Percentiles rank a stretch among this genome's conserved stretches.
These are phyloP conservation scores for Leishmania braziliensis DNA, from an alignment of 208 protist species.

Conservation along the genomic window DNA sequence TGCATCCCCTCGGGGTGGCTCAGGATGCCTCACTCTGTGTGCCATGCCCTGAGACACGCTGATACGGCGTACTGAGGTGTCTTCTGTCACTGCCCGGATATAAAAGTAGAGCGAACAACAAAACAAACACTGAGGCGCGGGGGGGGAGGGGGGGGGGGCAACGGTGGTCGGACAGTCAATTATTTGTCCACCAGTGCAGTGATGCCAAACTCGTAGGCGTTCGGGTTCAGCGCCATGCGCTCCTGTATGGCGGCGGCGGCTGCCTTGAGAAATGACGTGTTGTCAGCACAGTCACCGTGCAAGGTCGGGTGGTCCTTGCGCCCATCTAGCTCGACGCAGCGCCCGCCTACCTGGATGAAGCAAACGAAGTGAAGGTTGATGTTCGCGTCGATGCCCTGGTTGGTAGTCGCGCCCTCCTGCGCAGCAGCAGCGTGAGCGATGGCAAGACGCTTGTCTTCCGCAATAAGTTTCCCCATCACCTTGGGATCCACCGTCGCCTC, in stretches of 20 bases:
- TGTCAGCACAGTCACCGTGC: conserved; percentile 68
- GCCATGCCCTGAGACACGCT: too few relatives aligned
- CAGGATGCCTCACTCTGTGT: too few relatives aligned
- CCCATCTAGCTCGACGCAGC: conserved; percentile 95
- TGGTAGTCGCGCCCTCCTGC: conserved; percentile 59
- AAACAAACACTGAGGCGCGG: too few relatives aligned
- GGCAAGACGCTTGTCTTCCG: conserved; percentile 34
- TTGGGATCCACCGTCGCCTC: background rate
- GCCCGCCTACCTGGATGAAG: conserved; percentile 83
- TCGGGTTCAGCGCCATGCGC: conserved; percentile 73
- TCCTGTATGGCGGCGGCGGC: conserved; percentile 68
- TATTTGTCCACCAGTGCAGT: conserved; percentile 55
- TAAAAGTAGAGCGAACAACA: too few relatives aligned
- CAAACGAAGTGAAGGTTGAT: conserved; percentile 95
- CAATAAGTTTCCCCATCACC: conserved; percentile 48
- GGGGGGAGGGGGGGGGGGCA: background rate
- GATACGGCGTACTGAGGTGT: too few relatives aligned
- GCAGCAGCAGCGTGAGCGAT: conserved; percentile 69
- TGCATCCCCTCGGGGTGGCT: too few relatives aligned
- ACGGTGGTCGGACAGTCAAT: background rate
- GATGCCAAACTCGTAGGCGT: conserved; percentile 77
- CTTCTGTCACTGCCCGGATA: too few relatives aligned
- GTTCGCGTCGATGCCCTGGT: conserved; percentile 61
- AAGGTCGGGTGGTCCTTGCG: conserved; percentile 83
- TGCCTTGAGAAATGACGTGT: conserved; percentile 66